Evolutionary conservation across 73 alveolate genomes (phyloP), one percentile per base, ranked within the genome.

Genomic region (Stentor coeruleus): DNA sequence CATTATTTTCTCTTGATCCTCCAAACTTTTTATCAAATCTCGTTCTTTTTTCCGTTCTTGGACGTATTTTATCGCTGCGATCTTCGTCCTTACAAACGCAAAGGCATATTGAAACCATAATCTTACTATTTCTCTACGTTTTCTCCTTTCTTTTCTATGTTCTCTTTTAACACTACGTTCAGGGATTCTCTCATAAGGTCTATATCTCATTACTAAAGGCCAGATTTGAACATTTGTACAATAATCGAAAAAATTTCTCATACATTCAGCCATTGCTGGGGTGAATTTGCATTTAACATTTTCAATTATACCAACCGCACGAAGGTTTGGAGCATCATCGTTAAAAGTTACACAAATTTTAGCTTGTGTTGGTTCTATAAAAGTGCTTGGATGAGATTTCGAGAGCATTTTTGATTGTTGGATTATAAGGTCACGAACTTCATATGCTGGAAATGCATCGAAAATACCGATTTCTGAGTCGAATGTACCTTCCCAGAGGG

Each of bases 391-490:
- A 1, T 20, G 79, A 2, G n/a, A 26, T 20, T 66, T 66, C n/a
- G 40, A 20, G n/a, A 66, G 37, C 20, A 66, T 20, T 66, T 66
- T 31, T 20, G 40, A 20, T 33, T 66, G 40, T 20, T 66, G 79
- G n/a, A 66, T 20, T 66, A 66, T 66, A 1, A 75, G 26, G 1
- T 75, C 83, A 1, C 72, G 77, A 75, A 75, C 74, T 75, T 75
- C 83, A n/a, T 75, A 75, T n/a, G 83, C 83, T 14, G 83, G 83
- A 15, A 39, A 35, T 2, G 83, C 83, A 2, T 75, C 83, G 38
- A 75, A 75, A 36, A 75, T 75, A 1, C 83, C 83, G 15, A 39
- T 39, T 38, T 75, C 35, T 0, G 59, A 39, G 38, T 75, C 20
- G n/a, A 75, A 36, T 26, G 83, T 75, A 20, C 59, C 83, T 2